phyloP scores from a whole-genome alignment of 2,329 filamentous ascomycete genomes.

The Fusarium staphyleae region DNA sequence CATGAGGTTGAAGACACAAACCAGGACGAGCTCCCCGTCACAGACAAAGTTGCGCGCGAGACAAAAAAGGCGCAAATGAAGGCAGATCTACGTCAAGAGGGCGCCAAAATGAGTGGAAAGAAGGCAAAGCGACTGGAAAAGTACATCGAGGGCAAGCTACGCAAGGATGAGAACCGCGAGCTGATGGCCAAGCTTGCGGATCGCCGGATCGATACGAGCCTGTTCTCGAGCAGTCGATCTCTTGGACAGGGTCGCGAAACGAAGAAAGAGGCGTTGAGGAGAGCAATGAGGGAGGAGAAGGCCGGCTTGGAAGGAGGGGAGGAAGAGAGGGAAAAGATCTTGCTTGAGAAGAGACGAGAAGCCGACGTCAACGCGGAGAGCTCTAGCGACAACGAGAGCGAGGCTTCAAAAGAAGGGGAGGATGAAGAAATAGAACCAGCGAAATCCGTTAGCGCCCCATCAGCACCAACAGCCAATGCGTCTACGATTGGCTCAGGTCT shows the following conservation, averaged over 20 bases:
- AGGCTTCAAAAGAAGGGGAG: slow-evolving; percentile 10
- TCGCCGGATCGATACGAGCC: slow-evolving; percentile 80
- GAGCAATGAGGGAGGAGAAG: slow-evolving; percentile 68
- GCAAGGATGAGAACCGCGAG: slow-evolving; percentile 89
- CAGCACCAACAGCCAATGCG: slow-evolving; percentile 3
- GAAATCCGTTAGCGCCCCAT: not conserved
- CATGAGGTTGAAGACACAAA: slow-evolving; percentile 51
- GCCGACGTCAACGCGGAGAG: slow-evolving; percentile 40
- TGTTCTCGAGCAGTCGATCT: slow-evolving; percentile 79
- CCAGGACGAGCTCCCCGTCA: slow-evolving; percentile 45
- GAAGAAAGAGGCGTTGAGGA: slow-evolving; percentile 71
- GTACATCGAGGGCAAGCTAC: slow-evolving; percentile 86
- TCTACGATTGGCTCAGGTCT: slow-evolving; percentile 73
- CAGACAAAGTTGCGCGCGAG: slow-evolving; percentile 59
- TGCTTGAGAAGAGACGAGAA: slow-evolving; percentile 55
- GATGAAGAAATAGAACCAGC: not conserved
- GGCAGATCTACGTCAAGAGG: slow-evolving; percentile 59
- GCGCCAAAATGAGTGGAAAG: slow-evolving; percentile 65
- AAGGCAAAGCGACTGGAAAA: slow-evolving; percentile 73
- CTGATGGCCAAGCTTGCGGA: slow-evolving; percentile 83
- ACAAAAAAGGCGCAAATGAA: slow-evolving; percentile 63
- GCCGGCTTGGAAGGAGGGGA: slow-evolving; percentile 65
- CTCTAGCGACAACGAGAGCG: slow-evolving; percentile 32
- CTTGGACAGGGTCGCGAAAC: slow-evolving; percentile 76
- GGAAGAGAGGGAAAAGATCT: slow-evolving; percentile 59